phyloP scores from a whole-genome alignment of 345 rosid species.

The Camelina hispida region DNA sequence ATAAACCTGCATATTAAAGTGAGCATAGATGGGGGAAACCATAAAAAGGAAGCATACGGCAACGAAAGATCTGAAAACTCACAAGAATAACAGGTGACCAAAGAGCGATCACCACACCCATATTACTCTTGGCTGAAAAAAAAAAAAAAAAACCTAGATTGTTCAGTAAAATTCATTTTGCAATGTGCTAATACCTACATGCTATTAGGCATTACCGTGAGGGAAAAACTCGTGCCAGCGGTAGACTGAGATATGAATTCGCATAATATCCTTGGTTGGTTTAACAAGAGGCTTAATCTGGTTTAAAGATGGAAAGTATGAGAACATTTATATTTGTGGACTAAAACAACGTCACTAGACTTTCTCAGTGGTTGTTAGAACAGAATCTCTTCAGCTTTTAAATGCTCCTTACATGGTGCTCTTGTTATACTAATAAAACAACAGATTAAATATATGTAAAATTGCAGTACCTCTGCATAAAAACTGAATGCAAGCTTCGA shows the following conservation, averaged over 20 bases:
- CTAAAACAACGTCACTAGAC: conserved; percentile 2
- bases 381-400: neutral
- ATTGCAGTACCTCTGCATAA: conserved; percentile 56
- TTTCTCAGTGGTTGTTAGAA: neutral
- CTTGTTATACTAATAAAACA: conserved; percentile 7
- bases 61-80: conserved; percentile 43
- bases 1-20: conserved; percentile 55
- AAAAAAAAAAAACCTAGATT: neutral
- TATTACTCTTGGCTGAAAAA: conserved; percentile 55
- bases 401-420: neutral
- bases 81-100: conserved; percentile 69
- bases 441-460: neutral
- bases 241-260: conserved; percentile 40
- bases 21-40: conserved; percentile 10
- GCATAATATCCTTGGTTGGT: conserved; percentile 62
- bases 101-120: conserved; percentile 55
- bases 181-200: neutral
- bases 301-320: conserved; percentile 28
- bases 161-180: neutral
- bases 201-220: conserved; percentile 47
- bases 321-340: conserved; percentile 24
- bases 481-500: conserved; percentile 66
- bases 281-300: conserved; percentile 65
- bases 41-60: conserved; percentile 25
- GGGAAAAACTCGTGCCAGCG: conserved; percentile 72